Evolutionary conservation across 306 rosid genomes (phyloP), one percentile per base, ranked within the genome.

Genomic region (Fagus sylvatica): DNA sequence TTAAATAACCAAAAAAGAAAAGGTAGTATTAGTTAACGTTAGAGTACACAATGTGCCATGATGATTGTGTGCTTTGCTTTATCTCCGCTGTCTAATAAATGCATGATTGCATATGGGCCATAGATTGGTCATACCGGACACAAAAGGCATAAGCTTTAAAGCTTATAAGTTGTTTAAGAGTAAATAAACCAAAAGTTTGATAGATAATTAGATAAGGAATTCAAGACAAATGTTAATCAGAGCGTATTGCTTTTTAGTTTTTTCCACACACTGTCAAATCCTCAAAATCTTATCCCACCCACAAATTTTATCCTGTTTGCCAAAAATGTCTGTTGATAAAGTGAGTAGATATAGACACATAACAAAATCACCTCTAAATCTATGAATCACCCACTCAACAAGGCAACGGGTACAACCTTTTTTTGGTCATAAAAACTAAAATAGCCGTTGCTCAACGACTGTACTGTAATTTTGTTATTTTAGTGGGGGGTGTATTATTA

Each of bases 61-160:
- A 85, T 84, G 78, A 87, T 87, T 73, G 81, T 82, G 73, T 79
- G 89, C 86, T 81, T 83, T 68, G 57, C 85, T 87, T 89, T 75
- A 73, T 71, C 78, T 62, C 72, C 80, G 80, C 85, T 19, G 86
- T 86, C 90, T 65, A 85, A 71, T 83, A 74, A 87, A 59, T 53
- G 65, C 87, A 87, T 91, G 57, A 87, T 91, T 84, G 42, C 69
- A 78, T 13, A 77, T 78, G 91, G 86, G 87, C 82, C 89, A 81
- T 67, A 62, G 30, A 70, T 78, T 84, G 65, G 79, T 76, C 87
- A 70, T 55, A 51, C 81, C 77, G 56, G 30, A 75, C 53, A 41
- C 46, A 42, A 48, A 72, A 72, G 48, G 37, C 71, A 72, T 30
- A 62, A 51, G 54, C 51, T 46, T 46, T 46, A 46, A 46, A 46